phyloP scores from a whole-genome alignment of 2,329 filamentous ascomycete species.

The Davidsoniella virescens region DNA sequence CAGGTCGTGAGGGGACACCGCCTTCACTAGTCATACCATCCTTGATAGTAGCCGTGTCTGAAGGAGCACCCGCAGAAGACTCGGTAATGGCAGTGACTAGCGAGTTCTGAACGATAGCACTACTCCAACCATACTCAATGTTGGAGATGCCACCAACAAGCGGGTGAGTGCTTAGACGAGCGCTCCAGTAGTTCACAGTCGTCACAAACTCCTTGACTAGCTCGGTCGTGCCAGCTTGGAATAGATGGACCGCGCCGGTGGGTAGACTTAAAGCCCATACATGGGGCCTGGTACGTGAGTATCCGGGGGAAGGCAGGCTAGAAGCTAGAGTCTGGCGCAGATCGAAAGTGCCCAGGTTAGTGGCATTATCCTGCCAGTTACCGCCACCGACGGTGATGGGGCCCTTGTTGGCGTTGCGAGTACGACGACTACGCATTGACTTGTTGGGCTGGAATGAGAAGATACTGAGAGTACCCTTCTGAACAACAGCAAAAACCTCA shows the following conservation, averaged over 20 bases:
- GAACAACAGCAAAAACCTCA: conserved; percentile 89
- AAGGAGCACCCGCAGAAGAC: conserved; percentile 16
- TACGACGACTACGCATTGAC: conserved; percentile 50
- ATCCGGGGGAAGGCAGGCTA: conserved; percentile 74
- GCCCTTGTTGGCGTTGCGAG: conserved; percentile 25
- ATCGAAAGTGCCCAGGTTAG: conserved; percentile 72
- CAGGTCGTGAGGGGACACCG: conserved; percentile 28
- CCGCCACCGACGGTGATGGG: conserved; percentile 71
- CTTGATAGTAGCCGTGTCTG: conserved; percentile 24
- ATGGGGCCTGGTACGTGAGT: conserved; percentile 76
- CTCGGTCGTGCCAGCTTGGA: conserved; percentile 89
- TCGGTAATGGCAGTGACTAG: conserved; percentile 32
- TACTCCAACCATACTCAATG: conserved; percentile 94
- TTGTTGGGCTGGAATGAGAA: conserved; percentile 86
- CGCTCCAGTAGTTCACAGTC: conserved; percentile 96
- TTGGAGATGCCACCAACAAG: conserved; percentile 87
- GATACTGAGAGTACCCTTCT: conserved; percentile 83
- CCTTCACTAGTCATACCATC: neutral
- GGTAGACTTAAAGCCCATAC: conserved; percentile 91
- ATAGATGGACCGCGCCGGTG: conserved; percentile 89
- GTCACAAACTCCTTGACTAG: conserved; percentile 89
- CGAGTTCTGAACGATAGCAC: conserved; percentile 54
- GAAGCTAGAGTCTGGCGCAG: conserved; percentile 86
- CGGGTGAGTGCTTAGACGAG: conserved; percentile 82
- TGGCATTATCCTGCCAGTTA: conserved; percentile 96